These are phyloP conservation scores for Straminergon stramineum DNA, from an alignment of 225 moss, liverwort and hornwort genomes.

Conservation along the genomic window DNA sequence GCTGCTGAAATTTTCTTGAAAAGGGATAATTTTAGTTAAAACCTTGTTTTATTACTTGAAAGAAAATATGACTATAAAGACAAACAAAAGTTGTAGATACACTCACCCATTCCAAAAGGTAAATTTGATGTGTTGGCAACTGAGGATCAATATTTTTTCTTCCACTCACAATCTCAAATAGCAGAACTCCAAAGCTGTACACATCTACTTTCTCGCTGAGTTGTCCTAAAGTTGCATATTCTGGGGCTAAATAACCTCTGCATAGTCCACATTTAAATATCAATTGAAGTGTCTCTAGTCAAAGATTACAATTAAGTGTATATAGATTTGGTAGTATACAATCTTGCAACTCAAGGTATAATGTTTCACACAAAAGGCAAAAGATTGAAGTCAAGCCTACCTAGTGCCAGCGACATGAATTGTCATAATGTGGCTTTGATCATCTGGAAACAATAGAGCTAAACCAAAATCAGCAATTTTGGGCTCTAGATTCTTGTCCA, in stretches of 20 bases:
- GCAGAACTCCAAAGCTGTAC: constrained; percentile 37
- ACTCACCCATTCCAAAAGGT: constrained; percentile 35
- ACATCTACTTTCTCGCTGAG: constrained; percentile 41
- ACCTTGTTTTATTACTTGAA: background rate
- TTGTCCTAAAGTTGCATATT: constrained; percentile 39
- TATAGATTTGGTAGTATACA: background rate
- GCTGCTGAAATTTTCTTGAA: background rate
- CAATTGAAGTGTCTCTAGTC: background rate
- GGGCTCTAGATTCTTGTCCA: constrained; percentile 73
- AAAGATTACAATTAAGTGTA: background rate
- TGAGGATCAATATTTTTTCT: constrained; percentile 16
- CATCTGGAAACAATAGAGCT: constrained; percentile 43
- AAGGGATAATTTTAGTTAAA: too few species aligned
- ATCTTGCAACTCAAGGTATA: background rate
- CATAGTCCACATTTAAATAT: background rate
- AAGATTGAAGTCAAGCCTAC: background rate
- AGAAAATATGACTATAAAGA: background rate
- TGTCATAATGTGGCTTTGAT: constrained; percentile 32
- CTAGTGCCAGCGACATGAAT: constrained; percentile 39
- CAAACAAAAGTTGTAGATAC: background rate
- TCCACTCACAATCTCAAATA: constrained; percentile 33
- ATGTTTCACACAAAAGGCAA: background rate
- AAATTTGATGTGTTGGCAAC: background rate
- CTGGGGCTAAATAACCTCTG: constrained; percentile 45
- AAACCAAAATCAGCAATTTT: constrained; percentile 97